Base-by-base conservation (phyloP, 2,329 filamentous ascomycete species). In the Ophiostoma fasciatum region DNA sequence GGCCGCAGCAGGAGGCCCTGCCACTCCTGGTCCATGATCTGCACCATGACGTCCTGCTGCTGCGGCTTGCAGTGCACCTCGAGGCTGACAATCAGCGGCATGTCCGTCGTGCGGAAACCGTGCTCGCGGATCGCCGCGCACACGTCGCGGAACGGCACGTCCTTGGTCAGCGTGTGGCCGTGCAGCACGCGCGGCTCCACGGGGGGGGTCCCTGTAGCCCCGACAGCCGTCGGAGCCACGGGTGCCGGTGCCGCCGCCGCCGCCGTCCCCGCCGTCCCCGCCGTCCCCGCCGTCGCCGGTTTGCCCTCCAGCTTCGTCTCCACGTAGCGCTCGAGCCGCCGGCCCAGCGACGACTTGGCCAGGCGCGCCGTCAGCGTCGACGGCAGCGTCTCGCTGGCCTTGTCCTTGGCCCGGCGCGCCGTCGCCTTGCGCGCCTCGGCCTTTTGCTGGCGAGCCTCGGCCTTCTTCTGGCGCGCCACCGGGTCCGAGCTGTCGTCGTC, bases 21-120 rank as follows among this genome's bases (percentile, higher is more conserved):
- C 83, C 85, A 98, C 19, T 74, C 73, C 42, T 92, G 73, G 43
- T 76, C 68, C 74, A 98, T 94, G 49, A 96, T 93, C 42, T 81
- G 68, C 5, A 94, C 85, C 83, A 96, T 94, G 39, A 78, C 68
- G 45, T 81, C 71, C 54, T 98, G 90, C 57, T 98, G 90, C 38
- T 78, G 69, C 0, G 73, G 59, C 42, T 66, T 67, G 44, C 84
- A 85, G 59, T 96, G 90, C 0, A 96, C 83, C 56, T 98, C 90
- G 22, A 98, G 68, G 51, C 84, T 94, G 48, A 94, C 79, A 41
- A 96, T 88, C n/a, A 98, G 63, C 0, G 90, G 90, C 14, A 93
- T 62, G 42, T 88, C 77, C 15, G 72, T 78, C 4, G 64, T 71
- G 4, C 69, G 59, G 49, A 96, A 96, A 1, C 81, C 85, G 48